Conservation (phyloP, 495 filamentous ascomycete species). For the Alectoria sarmentosa region DNA sequence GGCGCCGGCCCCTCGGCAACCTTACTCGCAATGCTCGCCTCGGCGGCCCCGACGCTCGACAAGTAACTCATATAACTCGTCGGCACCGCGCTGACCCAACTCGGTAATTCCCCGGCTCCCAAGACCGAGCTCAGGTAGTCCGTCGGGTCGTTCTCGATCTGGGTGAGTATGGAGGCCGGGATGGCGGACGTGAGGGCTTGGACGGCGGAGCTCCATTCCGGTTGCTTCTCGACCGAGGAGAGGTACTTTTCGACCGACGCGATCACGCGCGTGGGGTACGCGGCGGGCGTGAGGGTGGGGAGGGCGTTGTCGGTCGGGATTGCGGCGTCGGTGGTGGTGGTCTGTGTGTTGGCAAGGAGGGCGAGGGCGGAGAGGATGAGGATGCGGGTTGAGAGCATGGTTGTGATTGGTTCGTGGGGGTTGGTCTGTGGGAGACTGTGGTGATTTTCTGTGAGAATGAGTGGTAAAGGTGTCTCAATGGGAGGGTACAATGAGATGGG, state of each 20-base stretch:
- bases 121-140: neutral
- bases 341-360: constrained; percentile 6
- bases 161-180: neutral
- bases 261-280: neutral
- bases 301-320: neutral
- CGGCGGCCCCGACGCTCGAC: neutral
- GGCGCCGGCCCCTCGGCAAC: constrained; percentile 5
- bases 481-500: neutral
- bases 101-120: neutral
- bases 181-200: constrained; percentile 4
- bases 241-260: constrained; percentile 2
- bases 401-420: neutral
- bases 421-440: neutral
- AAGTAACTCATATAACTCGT: neutral
- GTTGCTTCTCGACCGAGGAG: neutral
- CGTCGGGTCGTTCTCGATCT: constrained; percentile 4
- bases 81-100: constrained; percentile 8
- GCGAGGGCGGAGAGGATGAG: constrained; percentile 10
- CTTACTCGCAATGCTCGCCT: constrained; percentile 2
- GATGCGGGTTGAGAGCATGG: constrained; percentile 9
- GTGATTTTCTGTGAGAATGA: neutral
- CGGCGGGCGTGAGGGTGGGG: neutral
- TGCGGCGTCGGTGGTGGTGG: neutral
- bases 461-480: neutral
- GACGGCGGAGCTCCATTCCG: neutral